Base-by-base conservation (phyloP, 371 early-diverging fungal genomes). In the Lichtheimia corymbifera region DNA sequence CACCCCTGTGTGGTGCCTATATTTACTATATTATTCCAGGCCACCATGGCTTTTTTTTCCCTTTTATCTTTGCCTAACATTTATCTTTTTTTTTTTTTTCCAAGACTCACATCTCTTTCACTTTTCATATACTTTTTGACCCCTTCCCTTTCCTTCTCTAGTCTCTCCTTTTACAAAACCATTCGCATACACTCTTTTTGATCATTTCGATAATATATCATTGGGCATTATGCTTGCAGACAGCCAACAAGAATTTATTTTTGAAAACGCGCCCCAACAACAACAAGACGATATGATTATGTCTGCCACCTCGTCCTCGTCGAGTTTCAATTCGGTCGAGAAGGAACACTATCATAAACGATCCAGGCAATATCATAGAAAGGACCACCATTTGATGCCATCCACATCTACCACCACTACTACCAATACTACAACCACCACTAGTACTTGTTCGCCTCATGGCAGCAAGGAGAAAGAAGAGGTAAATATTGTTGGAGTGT, bases 381-480 rank as follows among this genome's bases (percentile, higher is more conserved):
- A 63, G 30, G 63, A 63, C 27, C 42, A 35, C 35, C 35, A 35
- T 35, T 11, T 35, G 35, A 35, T 35, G 35, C 35, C 35, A 35
- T 35, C 35, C 35, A 35, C 35, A 11, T 9, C 35, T 35, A 35
- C 35, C 35, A 35, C 35, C 35, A 11, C 35, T 2, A 35, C 35
- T 9, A 11, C 35, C 9, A 22, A 2, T 22, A 22, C 22, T 1
- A 22, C 22, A 22, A 11, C 35, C 0, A 35, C 50, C 24, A 42
- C 50, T 4, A 56, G 20, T 56, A 22, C 43, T 12, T 24, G 50
- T 18, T 30, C 62, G 35, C 28, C 55, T 13, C 56, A 62, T 25
- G 43, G 49, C 49, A 67, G 49, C 49, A 67, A 63, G 51, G 67
- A 67, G 15, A 67, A 63, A 53, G 67, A 67, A 44, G 67, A 66